A percentile compares a stretch with the other conserved stretches of the same genome.
Evolutionary conservation across 495 filamentous ascomycete genomes (phyloP).

Genomic region (Neurospora pannonica): DNA sequence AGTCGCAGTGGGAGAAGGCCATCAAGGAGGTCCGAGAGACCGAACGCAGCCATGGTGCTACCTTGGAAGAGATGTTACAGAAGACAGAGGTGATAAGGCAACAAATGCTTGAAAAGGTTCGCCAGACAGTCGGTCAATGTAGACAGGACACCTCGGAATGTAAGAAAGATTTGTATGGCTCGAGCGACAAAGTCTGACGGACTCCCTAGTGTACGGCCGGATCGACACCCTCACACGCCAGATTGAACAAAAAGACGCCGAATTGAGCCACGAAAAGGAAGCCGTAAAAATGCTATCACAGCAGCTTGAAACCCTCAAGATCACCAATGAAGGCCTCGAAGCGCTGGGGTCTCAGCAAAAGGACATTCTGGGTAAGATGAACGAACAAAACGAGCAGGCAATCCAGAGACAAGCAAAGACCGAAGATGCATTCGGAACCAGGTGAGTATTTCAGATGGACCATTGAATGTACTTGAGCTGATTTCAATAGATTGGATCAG

Average conservation of each 20-base stretch:
- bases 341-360: slow-evolving; percentile 17
- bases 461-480: neutral
- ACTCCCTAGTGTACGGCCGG: slow-evolving; percentile 16
- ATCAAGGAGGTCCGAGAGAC: slow-evolving; percentile 16
- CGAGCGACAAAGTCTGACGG: slow-evolving; percentile 3
- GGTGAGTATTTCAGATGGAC: neutral
- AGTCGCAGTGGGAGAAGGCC: slow-evolving; percentile 17
- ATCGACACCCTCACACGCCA: slow-evolving; percentile 16
- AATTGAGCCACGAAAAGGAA: slow-evolving; percentile 21
- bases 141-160: slow-evolving; percentile 17
- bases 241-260: slow-evolving; percentile 19
- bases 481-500: slow-evolving; percentile 3
- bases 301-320: slow-evolving; percentile 18
- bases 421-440: neutral
- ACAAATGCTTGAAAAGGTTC: slow-evolving; percentile 24
- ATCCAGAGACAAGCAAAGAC: slow-evolving; percentile 3
- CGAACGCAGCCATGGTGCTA: slow-evolving; percentile 6
- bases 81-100: slow-evolving; percentile 23
- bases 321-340: slow-evolving; percentile 19
- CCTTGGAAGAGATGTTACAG: slow-evolving; percentile 15
- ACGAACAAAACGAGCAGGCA: slow-evolving; percentile 7
- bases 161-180: slow-evolving; percentile 8
- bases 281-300: slow-evolving; percentile 13
- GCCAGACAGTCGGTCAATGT: slow-evolving; percentile 14
- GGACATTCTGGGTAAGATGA: slow-evolving; percentile 22